phyloP scores from a whole-genome alignment of 2,329 filamentous ascomycete species.

The Penicillium vulpinum region DNA sequence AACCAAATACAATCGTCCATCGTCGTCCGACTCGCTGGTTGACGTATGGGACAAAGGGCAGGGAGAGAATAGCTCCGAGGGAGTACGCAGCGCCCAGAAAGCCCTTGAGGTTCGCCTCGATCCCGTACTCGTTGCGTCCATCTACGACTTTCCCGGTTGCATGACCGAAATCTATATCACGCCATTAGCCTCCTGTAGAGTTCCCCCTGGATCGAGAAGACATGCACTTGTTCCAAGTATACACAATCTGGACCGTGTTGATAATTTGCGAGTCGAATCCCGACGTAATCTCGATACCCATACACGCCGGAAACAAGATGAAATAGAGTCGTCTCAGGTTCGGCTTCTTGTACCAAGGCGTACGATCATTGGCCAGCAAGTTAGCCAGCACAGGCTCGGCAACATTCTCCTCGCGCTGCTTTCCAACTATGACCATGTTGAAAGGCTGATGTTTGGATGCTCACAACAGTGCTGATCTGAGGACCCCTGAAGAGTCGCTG shows the following conservation, averaged over 20 bases:
- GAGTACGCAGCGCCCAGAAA: constrained; percentile 62
- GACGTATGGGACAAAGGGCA: constrained; percentile 59
- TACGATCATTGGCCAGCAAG: constrained; percentile 36
- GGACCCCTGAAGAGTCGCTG: constrained; percentile 1
- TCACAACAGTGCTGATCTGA: constrained; percentile 5
- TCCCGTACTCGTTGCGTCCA: constrained; percentile 19
- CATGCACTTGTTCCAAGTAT: constrained; percentile 42
- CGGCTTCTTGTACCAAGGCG: constrained; percentile 59
- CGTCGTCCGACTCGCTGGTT: constrained; percentile 58
- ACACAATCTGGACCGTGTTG: constrained; percentile 46
- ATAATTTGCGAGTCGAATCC: constrained; percentile 59
- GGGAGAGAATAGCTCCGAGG: constrained; percentile 58
- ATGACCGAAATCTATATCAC: constrained; percentile 22
- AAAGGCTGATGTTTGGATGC: constrained; percentile 2
- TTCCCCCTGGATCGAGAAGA: not conserved
- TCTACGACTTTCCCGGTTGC: constrained; percentile 20
- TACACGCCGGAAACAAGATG: constrained; percentile 59
- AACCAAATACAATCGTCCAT: constrained; percentile 59
- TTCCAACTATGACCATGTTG: constrained; percentile 24
- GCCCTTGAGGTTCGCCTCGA: constrained; percentile 40
- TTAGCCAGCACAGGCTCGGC: constrained; percentile 24
- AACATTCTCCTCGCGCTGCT: constrained; percentile 28
- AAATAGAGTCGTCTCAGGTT: constrained; percentile 60
- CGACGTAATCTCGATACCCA: constrained; percentile 64
- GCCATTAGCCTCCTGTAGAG: constrained; percentile 6